Evolutionary conservation across 1,139 yeast species (phyloP), one percentile per base, ranked within the genome.

Genomic region (Suhomyces panamericanus): DNA sequence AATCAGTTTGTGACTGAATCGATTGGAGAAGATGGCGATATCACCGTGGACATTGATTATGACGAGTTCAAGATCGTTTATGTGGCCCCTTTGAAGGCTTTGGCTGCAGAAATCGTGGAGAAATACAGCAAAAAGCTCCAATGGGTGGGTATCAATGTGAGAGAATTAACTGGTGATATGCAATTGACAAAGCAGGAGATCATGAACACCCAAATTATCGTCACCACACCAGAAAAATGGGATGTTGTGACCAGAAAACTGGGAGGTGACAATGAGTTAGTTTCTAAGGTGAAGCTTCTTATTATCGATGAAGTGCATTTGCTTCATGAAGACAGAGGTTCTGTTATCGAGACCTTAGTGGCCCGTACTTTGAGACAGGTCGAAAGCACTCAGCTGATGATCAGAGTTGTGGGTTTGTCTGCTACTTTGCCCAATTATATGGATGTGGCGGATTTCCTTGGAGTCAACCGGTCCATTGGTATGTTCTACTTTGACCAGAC

Each of bases 141-240:
- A 22, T 87, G 96, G 90, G 68, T 93, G 16, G 96, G 96, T 3
- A 80, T 95, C 22, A 77, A 76, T 44, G 98, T 93, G 0, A 73
- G 95, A 38, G 99, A 93, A 62, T 73, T 93, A 51, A 93, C 99
- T 3, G 99, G 99, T 59, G 99, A 93, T 67, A 93, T 95, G 95
- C 97, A 93, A 59, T 69, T 95, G 42, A 87, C 96, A 0, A 81
- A 84, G 55, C 79, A 83, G 12, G 98, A 93, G 63, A 89, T 93
- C 32, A 66, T 83, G 58, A 78, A 80, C 1, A 93, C 98, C 1
- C 99, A 93, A 62, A 77, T 93, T 35, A 87, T 93, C 55, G 97
- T 93, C 7, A 93, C 98, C 0, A 93, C 99, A 0, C 99, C 99
- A 0, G 99, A 93, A 63, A 93, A 93, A 66, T 93, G 99, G 99